Evolutionary conservation across 345 rosid species (phyloP).

Genomic region (Isatis tinctoria): DNA sequence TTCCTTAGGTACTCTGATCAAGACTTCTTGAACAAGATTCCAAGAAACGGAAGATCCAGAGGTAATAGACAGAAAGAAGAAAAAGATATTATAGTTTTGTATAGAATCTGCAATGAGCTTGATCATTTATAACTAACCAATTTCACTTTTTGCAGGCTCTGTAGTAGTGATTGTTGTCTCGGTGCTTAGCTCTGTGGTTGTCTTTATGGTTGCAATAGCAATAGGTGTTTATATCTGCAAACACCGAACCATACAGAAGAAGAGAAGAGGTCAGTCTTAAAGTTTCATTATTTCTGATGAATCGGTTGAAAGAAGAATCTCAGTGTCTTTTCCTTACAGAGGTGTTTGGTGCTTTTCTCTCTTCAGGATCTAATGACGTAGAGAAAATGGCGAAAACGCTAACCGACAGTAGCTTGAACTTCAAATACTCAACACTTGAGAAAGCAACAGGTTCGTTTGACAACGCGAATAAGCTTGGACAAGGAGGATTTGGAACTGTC

Average conservation of each 20-base stretch:
- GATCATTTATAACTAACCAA: neutral
- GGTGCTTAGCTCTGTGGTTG: constrained; percentile 58
- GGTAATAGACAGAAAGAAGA: constrained; percentile 33
- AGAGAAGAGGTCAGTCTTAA: constrained; percentile 54
- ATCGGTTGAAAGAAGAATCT: neutral
- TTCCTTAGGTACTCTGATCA: constrained; percentile 78
- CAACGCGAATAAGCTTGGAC: constrained; percentile 76
- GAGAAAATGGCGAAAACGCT: constrained; percentile 63
- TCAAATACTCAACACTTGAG: constrained; percentile 86
- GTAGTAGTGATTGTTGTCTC: constrained; percentile 64
- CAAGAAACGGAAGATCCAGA: constrained; percentile 46
- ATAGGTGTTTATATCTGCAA: constrained; percentile 61
- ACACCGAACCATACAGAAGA: constrained; percentile 55
- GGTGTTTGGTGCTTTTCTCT: constrained; percentile 7
- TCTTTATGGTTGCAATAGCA: constrained; percentile 50
- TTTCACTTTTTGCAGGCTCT: constrained; percentile 42
- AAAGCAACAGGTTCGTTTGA: constrained; percentile 78
- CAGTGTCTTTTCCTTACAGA: neutral
- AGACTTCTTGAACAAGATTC: constrained; percentile 62
- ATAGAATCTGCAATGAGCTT: neutral
- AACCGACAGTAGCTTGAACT: constrained; percentile 75
- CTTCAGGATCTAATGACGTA: constrained; percentile 65
- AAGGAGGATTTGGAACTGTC: constrained; percentile 94
- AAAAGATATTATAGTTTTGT: neutral
- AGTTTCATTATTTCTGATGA: neutral